phyloP scores from a whole-genome alignment of 345 rosid species.

The Kernera saxatilis region DNA sequence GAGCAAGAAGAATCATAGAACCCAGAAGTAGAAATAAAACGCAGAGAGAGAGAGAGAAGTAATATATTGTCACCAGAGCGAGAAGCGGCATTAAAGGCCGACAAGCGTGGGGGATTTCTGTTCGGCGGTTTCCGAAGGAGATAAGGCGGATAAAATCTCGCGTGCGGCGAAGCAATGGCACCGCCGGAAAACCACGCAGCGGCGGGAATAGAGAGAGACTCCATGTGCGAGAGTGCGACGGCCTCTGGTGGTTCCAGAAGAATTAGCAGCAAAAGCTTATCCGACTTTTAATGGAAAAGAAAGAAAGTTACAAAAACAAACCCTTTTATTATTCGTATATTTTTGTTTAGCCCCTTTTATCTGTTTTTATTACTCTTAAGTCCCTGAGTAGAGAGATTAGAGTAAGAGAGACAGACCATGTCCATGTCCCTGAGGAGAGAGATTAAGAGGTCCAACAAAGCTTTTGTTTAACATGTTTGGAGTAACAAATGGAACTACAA shows the following conservation, averaged over 20 bases:
- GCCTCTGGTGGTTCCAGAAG: not conserved
- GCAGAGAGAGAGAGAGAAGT: not conserved
- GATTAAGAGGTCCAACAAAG: too few species aligned
- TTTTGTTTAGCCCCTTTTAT: not conserved
- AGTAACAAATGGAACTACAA: too few species aligned
- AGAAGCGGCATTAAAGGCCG: conserved; percentile 42
- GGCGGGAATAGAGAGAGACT: conserved; percentile 42
- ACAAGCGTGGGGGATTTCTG: conserved; percentile 24
- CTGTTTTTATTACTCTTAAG: not conserved
- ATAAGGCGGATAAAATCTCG: conserved; percentile 20
- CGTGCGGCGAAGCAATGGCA: conserved; percentile 20
- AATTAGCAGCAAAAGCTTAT: conserved; percentile 9
- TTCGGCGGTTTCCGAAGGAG: conserved; percentile 29
- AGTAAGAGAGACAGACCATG: too few species aligned
- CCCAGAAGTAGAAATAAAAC: not conserved
- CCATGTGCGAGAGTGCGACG: conserved; percentile 36
- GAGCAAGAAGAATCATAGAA: not conserved
- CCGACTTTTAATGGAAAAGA: not conserved
- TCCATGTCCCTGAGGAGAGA: too few species aligned
- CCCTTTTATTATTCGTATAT: not conserved
- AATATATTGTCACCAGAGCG: conserved; percentile 38
- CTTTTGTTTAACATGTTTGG: too few species aligned
- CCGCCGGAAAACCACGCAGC: conserved; percentile 40
- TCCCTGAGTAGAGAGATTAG: not conserved
- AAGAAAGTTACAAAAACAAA: not conserved